Evolutionary conservation across 2,329 filamentous ascomycete species (phyloP).

Genomic region (Didymosphaeria variabile): DNA sequence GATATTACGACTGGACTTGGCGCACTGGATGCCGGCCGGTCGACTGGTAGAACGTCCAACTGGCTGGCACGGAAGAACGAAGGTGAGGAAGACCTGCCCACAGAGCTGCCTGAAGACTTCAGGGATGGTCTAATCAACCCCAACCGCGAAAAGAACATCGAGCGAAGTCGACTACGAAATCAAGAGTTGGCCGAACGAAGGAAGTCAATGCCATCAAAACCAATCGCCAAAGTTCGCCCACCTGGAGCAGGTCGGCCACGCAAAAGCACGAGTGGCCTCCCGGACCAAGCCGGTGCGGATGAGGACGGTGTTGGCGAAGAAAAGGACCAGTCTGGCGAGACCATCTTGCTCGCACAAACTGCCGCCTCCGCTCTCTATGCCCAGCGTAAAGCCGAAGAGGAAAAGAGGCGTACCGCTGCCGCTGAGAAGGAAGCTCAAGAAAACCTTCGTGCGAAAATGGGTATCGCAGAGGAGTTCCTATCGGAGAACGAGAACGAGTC

Average conservation of each 20-base stretch:
- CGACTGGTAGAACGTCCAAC: slow-evolving; percentile 42
- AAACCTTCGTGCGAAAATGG: slow-evolving; percentile 47
- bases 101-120: slow-evolving; percentile 54
- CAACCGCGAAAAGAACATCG: slow-evolving; percentile 36
- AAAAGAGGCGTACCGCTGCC: slow-evolving; percentile 28
- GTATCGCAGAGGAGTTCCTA: slow-evolving; percentile 43
- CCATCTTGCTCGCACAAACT: slow-evolving; percentile 37
- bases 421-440: slow-evolving; percentile 45
- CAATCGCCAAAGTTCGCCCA: slow-evolving; percentile 38
- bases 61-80: slow-evolving; percentile 55
- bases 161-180: slow-evolving; percentile 32
- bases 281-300: neutral
- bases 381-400: slow-evolving; percentile 31
- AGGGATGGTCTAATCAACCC: slow-evolving; percentile 47
- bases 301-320: slow-evolving; percentile 39
- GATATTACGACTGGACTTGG: slow-evolving; percentile 33
- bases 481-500: slow-evolving; percentile 33
- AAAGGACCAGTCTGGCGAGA: slow-evolving; percentile 39
- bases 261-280: slow-evolving; percentile 39
- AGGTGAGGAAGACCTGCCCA: slow-evolving; percentile 54
- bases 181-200: slow-evolving; percentile 33
- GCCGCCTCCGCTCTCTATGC: slow-evolving; percentile 37
- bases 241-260: slow-evolving; percentile 33
- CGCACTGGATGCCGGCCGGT: slow-evolving; percentile 24
- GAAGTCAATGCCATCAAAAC: slow-evolving; percentile 36